These are phyloP conservation scores for Rubroboletus pulcherrimus DNA, from an alignment of 768 basidiomycete genomes.

Conservation along the genomic window DNA sequence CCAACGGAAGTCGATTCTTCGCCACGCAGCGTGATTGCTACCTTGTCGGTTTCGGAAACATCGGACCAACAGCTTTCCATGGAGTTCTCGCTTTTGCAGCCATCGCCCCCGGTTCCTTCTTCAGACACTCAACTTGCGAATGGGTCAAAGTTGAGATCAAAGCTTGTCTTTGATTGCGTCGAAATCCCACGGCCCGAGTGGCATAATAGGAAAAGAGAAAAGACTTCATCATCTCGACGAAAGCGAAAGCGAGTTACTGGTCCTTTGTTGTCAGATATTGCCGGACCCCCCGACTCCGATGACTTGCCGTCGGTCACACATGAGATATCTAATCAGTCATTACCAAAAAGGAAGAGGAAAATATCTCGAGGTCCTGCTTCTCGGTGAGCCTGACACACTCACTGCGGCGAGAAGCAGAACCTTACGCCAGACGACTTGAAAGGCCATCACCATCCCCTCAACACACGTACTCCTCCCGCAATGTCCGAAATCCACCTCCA, in stretches of 20 bases:
- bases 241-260: conserved; percentile 14
- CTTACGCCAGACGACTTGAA: conserved; percentile 25
- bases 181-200: conserved; percentile 16
- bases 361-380: conserved; percentile 23
- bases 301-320: neutral
- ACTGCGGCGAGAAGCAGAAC: conserved; percentile 29
- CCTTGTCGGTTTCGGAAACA: neutral
- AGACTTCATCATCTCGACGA: neutral
- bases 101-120: neutral
- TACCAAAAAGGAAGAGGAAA: conserved; percentile 19
- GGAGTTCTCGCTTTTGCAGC: neutral
- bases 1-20: conserved; percentile 21
- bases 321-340: neutral
- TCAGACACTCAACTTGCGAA: neutral
- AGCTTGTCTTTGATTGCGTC: conserved; percentile 23
- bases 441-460: conserved; percentile 13
- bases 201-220: conserved; percentile 2
- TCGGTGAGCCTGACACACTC: conserved; percentile 30
- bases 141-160: conserved; percentile 5
- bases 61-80: neutral
- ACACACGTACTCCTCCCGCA: neutral
- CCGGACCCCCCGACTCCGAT: neutral
- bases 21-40: neutral
- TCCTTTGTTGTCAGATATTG: neutral
- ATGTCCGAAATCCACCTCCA: neutral